A percentile compares a stretch with the other conserved stretches of the same genome.
Conservation (phyloP, 495 filamentous ascomycete genomes). For the Penicillium parvum region DNA sequence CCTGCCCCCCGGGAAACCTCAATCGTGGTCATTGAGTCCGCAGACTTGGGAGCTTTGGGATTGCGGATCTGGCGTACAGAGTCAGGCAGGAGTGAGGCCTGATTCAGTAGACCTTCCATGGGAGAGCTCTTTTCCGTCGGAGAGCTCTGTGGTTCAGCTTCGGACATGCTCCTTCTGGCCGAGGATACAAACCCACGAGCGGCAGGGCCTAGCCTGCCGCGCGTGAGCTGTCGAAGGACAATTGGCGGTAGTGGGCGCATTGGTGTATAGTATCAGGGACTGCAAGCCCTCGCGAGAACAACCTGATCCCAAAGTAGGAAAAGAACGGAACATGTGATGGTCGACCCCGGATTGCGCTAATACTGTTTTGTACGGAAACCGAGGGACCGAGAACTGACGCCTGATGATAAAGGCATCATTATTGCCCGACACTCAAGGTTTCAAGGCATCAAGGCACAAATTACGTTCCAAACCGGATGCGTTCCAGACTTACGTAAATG, state of each 20-base stretch:
- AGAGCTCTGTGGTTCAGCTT: background rate
- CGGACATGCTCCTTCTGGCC: background rate
- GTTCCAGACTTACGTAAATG: constrained; percentile 12
- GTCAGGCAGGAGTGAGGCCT: too few species aligned
- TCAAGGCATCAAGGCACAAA: background rate
- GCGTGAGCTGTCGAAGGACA: constrained; percentile 8
- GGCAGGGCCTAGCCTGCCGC: constrained; percentile 2
- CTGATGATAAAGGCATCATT: background rate
- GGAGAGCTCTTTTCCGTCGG: too few species aligned
- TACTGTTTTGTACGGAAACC: background rate
- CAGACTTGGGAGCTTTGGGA: too few species aligned
- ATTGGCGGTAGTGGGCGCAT: constrained; percentile 12
- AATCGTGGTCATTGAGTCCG: background rate
- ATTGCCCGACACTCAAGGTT: background rate
- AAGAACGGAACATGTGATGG: constrained; percentile 7
- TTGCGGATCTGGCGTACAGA: too few species aligned
- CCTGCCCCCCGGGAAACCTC: background rate
- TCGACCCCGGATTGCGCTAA: constrained; percentile 5
- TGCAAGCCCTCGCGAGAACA: too few species aligned
- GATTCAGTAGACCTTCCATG: too few species aligned
- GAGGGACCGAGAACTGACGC: background rate
- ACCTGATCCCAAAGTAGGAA: too few species aligned
- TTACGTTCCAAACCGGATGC: background rate
- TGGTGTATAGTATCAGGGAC: background rate
- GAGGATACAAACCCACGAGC: constrained; percentile 12